These are phyloP conservation scores for Schizochytrium sp. DNA, from an alignment of 108 stramenopile species.

Conservation along the genomic window DNA sequence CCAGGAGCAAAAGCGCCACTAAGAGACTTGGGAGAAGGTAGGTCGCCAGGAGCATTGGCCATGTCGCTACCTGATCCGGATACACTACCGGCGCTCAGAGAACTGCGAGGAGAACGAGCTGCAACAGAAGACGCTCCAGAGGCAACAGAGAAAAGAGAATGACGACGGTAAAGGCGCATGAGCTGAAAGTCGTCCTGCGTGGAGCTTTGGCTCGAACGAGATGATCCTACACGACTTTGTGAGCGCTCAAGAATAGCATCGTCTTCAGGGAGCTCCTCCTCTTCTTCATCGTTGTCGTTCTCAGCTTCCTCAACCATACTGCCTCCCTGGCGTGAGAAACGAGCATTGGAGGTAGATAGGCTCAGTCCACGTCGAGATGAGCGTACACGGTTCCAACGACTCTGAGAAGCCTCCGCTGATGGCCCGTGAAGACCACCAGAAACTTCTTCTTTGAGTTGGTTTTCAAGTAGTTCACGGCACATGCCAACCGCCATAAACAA, in stretches of 20 bases:
- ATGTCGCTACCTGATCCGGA: background rate
- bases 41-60: background rate
- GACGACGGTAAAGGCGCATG: slow-evolving; percentile 31
- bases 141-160: slow-evolving; percentile 53
- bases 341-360: too few species aligned
- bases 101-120: slow-evolving; percentile 19
- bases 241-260: background rate
- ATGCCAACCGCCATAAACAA: slow-evolving; percentile 46
- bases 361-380: too few species aligned
- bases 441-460: slow-evolving; percentile 24
- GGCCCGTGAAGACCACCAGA: background rate
- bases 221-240: too few species aligned
- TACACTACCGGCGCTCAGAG: background rate
- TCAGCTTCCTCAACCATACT: background rate
- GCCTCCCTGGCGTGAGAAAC: background rate
- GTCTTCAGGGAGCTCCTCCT: background rate
- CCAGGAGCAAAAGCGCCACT: background rate
- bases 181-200: slow-evolving; percentile 13
- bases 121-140: slow-evolving; percentile 14
- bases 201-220: background rate
- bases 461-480: slow-evolving; percentile 8
- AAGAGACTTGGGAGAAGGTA: background rate
- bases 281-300: background rate
- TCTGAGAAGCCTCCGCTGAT: too few species aligned
- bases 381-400: too few species aligned